These are phyloP conservation scores for Suillus subluteus DNA, from an alignment of 768 basidiomycete genomes.

Conservation along the genomic window DNA sequence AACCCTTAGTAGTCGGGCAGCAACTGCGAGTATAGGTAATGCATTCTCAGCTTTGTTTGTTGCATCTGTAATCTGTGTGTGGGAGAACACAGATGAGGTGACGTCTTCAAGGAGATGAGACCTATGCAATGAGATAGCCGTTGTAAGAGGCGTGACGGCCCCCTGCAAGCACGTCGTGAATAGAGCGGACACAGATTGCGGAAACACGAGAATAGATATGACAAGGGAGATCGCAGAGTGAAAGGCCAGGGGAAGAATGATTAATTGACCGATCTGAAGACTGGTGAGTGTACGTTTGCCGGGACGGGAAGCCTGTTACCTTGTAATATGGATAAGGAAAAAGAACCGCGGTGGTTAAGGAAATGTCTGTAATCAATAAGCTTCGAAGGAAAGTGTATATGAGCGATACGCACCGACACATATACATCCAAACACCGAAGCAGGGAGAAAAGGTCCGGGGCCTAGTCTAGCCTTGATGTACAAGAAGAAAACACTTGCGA, in stretches of 20 bases:
- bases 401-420: conserved; percentile 47
- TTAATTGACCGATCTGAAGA: conserved; percentile 48
- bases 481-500: conserved; percentile 59
- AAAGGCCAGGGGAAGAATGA: conserved; percentile 61
- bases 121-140: conserved; percentile 49
- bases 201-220: conserved; percentile 60
- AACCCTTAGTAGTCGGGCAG: conserved; percentile 53
- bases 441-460: conserved; percentile 64
- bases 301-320: conserved; percentile 22
- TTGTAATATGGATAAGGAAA: conserved; percentile 69
- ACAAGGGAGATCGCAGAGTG: conserved; percentile 61
- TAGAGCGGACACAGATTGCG: conserved; percentile 59
- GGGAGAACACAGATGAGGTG: conserved; percentile 39
- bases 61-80: conserved; percentile 35
- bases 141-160: conserved; percentile 52
- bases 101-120: conserved; percentile 45
- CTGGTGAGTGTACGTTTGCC: conserved; percentile 8
- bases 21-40: conserved; percentile 55
- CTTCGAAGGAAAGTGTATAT: neutral
- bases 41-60: conserved; percentile 47
- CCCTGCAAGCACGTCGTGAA: conserved; percentile 55
- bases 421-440: conserved; percentile 62
- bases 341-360: conserved; percentile 57
- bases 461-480: conserved; percentile 63
- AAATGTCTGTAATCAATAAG: conserved; percentile 49